Evolutionary conservation across 352 stramenopile genomes (phyloP), one percentile per base, ranked within the genome.

Genomic region (Phytopythium ostracodes): DNA sequence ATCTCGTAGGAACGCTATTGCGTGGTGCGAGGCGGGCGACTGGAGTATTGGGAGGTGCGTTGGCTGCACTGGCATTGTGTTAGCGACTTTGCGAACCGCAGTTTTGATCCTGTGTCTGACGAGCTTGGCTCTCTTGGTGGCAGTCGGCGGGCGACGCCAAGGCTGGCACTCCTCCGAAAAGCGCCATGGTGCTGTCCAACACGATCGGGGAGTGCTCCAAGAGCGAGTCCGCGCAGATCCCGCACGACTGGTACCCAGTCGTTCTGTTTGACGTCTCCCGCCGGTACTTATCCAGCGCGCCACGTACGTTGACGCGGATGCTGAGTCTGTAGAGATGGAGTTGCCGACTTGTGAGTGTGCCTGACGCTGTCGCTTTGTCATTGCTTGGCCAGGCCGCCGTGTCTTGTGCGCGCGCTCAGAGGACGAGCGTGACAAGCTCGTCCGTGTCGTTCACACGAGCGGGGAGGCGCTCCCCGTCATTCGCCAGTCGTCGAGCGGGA

Each of bases 11-110:
- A 76, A 22, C 71, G 68, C 33, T 79, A 79, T 43, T 67, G 65
- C 18, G 68, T 68, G 1, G 43, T 79, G 36, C 62, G 71, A 53
- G 66, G 68, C 17, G 62, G 68, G 20, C 68, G 68, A 29, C 60
- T 79, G 38, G 71, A 79, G 42, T 74, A 68, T 35, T 79, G 71
- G 71, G 65, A 72, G 57, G 71, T 79, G 27, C 38, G 38, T 44
- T 17, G 10, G n/a, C n/a, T n/a, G 18, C 38, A 42, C 35, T 14
- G 15, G 15, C 10, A 44, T 44, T 20, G 15, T 20, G 15, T 44
- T 44, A 8, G n/a, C n/a, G n/a, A n/a, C n/a, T n/a, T n/a, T n/a
- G n/a, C n/a, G n/a, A n/a, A n/a, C n/a, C n/a, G n/a, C n/a, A n/a
- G n/a, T n/a, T n/a, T 61, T 40, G 52, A 38, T 18, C 40, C 40